phyloP scores from a whole-genome alignment of 2,329 filamentous ascomycete species.

The Fusarium mundagurra region DNA sequence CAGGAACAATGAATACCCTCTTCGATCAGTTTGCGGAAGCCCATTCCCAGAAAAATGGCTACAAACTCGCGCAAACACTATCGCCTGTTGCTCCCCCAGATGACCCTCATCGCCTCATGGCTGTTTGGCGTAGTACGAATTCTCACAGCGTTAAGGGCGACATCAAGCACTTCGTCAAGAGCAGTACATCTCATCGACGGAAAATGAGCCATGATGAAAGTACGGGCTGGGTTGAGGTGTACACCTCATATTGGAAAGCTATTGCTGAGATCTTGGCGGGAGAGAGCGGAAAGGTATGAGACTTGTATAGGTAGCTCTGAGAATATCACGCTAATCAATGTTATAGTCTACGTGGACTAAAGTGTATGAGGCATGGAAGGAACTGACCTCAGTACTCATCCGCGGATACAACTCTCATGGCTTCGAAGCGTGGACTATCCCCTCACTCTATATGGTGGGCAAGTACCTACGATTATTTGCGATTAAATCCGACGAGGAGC shows the following conservation, averaged over 20 bases:
- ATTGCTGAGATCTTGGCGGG: slow-evolving; percentile 75
- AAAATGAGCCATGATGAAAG: slow-evolving; percentile 73
- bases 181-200: slow-evolving; percentile 63
- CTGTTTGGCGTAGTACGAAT: slow-evolving; percentile 78
- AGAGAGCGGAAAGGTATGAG: slow-evolving; percentile 50
- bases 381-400: slow-evolving; percentile 79
- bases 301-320: neutral
- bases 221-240: slow-evolving; percentile 88
- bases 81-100: slow-evolving; percentile 73
- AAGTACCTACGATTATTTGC: slow-evolving; percentile 90
- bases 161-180: slow-evolving; percentile 76
- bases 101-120: slow-evolving; percentile 72
- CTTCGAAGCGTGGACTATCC: slow-evolving; percentile 92
- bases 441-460: slow-evolving; percentile 86
- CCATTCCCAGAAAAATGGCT: slow-evolving; percentile 72
- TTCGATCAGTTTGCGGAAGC: slow-evolving; percentile 79
- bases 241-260: slow-evolving; percentile 84
- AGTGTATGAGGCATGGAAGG: slow-evolving; percentile 90
- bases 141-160: slow-evolving; percentile 72
- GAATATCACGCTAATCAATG: slow-evolving; percentile 23
- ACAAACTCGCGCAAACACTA: slow-evolving; percentile 77
- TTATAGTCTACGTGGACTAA: slow-evolving; percentile 74
- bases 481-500: slow-evolving; percentile 85
- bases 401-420: slow-evolving; percentile 80
- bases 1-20: slow-evolving; percentile 72